These are phyloP conservation scores for Candida sanyaensis DNA, from an alignment of 1,139 yeast genomes.

Conservation along the genomic window DNA sequence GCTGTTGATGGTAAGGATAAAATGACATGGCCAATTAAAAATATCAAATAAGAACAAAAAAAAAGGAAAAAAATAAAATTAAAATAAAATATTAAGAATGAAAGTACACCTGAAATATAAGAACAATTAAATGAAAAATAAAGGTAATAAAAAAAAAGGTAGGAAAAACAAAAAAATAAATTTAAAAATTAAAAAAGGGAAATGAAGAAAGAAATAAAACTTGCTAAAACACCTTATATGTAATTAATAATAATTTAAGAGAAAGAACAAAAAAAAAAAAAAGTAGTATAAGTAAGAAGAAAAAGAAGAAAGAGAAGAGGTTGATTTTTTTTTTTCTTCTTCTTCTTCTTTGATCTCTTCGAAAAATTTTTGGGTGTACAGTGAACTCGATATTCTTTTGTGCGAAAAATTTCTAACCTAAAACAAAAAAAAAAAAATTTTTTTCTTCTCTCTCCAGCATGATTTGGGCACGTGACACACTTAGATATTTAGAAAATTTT, in stretches of 20 bases:
- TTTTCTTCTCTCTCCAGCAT: neutral
- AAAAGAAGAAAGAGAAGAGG: neutral
- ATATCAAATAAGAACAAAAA: neutral
- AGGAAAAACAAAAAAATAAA: neutral
- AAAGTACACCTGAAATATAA: too few species aligned
- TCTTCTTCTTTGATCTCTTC: slow-evolving; percentile 1
- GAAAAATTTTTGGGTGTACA: slow-evolving; percentile 1
- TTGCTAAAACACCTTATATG: too few species aligned
- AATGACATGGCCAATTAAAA: neutral
- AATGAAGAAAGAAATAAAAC: neutral
- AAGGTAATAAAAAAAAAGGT: neutral
- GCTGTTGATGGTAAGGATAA: slow-evolving; percentile 2
- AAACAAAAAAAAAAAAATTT: too few species aligned
- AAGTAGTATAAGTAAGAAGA: neutral
- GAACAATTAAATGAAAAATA: neutral
- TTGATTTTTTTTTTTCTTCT: neutral
- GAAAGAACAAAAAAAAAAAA: too few species aligned
- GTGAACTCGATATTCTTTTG: neutral
- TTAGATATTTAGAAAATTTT: too few species aligned
- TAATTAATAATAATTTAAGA: neutral
- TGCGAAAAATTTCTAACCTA: neutral
- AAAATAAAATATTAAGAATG: too few species aligned
- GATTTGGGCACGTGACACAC: too few species aligned
- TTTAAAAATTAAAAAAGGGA: neutral
- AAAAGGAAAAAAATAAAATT: too few species aligned